These are phyloP conservation scores for Apophysomyces variabilis DNA, from an alignment of 371 early-diverging fungal genomes.

Conservation along the genomic window DNA sequence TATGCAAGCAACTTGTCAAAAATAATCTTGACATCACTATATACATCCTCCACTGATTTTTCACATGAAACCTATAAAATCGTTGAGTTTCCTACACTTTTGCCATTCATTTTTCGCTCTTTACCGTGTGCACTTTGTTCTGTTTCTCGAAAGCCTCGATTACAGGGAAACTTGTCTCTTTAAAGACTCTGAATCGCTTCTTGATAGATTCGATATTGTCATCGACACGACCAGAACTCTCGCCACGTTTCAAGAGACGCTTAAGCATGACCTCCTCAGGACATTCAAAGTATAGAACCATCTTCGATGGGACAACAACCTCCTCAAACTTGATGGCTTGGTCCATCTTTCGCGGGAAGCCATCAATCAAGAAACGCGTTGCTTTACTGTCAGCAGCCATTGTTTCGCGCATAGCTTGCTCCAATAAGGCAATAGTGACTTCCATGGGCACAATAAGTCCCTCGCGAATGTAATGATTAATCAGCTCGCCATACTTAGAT, in stretches of 20 bases:
- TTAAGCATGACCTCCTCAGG: constrained; percentile 50
- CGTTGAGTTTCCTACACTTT: background rate
- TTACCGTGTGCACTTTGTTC: constrained; percentile 77
- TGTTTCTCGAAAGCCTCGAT: constrained; percentile 73
- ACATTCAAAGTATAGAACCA: background rate
- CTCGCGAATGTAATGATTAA: constrained; percentile 86
- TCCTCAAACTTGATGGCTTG: constrained; percentile 92
- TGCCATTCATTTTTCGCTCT: background rate
- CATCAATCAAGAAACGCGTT: constrained; percentile 87
- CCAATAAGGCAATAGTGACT: constrained; percentile 88
- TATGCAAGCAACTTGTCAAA: constrained; percentile 37
- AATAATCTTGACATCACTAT: constrained; percentile 45
- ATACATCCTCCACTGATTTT: constrained; percentile 56
- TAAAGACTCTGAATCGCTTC: constrained; percentile 90
- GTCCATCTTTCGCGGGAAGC: constrained; percentile 93
- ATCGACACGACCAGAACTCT: constrained; percentile 89
- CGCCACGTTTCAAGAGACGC: constrained; percentile 78
- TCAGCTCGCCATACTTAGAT: constrained; percentile 87
- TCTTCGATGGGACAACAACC: constrained; percentile 56
- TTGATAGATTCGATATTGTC: constrained; percentile 94
- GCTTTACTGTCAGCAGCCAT: constrained; percentile 43
- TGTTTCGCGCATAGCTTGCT: constrained; percentile 81
- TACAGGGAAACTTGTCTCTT: constrained; percentile 85
- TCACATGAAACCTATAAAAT: constrained; percentile 48
- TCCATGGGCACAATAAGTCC: constrained; percentile 94